Percentiles rank a stretch among this genome's conserved stretches.
These are phyloP conservation scores for Debaryomyces sp. DNA, from an alignment of 1,139 yeast species.

Conservation along the genomic window DNA sequence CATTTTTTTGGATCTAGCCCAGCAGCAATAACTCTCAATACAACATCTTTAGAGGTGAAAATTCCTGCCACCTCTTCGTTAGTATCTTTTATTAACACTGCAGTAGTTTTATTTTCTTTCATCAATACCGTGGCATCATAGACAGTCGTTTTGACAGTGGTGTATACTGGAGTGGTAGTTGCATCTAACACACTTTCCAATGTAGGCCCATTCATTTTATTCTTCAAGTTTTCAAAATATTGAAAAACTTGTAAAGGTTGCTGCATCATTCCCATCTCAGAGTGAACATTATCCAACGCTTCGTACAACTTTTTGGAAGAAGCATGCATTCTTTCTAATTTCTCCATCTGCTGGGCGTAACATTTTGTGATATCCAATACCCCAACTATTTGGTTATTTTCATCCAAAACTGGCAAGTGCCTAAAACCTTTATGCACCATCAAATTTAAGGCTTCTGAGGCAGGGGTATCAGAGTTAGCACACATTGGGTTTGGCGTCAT, in stretches of 20 bases:
- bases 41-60: slow-evolving; percentile 88
- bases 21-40: slow-evolving; percentile 84
- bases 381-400: slow-evolving; percentile 70
- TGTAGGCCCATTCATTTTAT: slow-evolving; percentile 78
- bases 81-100: slow-evolving; percentile 73
- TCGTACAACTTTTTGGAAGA: slow-evolving; percentile 77
- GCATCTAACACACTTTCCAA: slow-evolving; percentile 66
- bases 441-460: slow-evolving; percentile 78
- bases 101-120: slow-evolving; percentile 81
- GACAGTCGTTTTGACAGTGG: slow-evolving; percentile 70
- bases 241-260: slow-evolving; percentile 75
- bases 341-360: slow-evolving; percentile 89
- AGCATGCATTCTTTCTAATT: slow-evolving; percentile 77
- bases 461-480: slow-evolving; percentile 69
- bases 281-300: slow-evolving; percentile 79
- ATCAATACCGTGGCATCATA: slow-evolving; percentile 78
- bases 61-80: slow-evolving; percentile 78
- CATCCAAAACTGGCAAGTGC: slow-evolving; percentile 83
- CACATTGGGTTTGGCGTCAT: slow-evolving; percentile 88
- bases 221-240: slow-evolving; percentile 74
- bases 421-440: slow-evolving; percentile 86
- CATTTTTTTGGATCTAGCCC: slow-evolving; percentile 81
- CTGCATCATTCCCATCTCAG: slow-evolving; percentile 63
- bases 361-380: slow-evolving; percentile 88
- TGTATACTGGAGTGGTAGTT: slow-evolving; percentile 66